Percentiles rank a stretch among this genome's conserved stretches.
Evolutionary conservation across 2,329 filamentous ascomycete genomes (phyloP).

Genomic region (Cercospora sojina): DNA sequence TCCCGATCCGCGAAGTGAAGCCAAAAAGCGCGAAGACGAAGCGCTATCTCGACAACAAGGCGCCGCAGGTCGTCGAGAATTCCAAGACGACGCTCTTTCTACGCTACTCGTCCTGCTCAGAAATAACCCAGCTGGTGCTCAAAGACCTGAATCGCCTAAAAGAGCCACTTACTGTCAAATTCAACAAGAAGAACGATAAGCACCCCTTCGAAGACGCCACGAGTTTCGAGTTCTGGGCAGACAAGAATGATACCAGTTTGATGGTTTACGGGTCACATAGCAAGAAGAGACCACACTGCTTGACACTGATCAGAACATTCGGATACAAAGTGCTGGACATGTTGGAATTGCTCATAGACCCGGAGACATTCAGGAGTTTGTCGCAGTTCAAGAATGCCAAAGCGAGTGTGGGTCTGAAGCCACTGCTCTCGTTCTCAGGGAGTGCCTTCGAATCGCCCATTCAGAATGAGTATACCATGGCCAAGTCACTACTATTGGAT

Average conservation of each 20-base stretch:
- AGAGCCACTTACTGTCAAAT: slow-evolving; percentile 80
- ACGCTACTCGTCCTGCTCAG: slow-evolving; percentile 79
- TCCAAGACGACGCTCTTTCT: slow-evolving; percentile 88
- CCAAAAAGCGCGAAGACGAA: slow-evolving; percentile 84
- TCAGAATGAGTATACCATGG: slow-evolving; percentile 74
- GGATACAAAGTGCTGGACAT: slow-evolving; percentile 88
- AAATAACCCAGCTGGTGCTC: slow-evolving; percentile 77
- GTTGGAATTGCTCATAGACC: slow-evolving; percentile 83
- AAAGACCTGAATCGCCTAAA: slow-evolving; percentile 83
- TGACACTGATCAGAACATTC: slow-evolving; percentile 82
- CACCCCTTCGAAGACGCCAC: slow-evolving; percentile 90
- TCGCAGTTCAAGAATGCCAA: slow-evolving; percentile 68
- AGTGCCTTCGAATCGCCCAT: slow-evolving; percentile 82
- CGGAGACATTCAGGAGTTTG: slow-evolving; percentile 67
- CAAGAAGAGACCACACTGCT: slow-evolving; percentile 92
- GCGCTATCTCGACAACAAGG: slow-evolving; percentile 88
- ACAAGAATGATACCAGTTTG: slow-evolving; percentile 91
- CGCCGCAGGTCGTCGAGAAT: slow-evolving; percentile 85
- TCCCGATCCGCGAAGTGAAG: slow-evolving; percentile 59
- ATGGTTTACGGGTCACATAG: slow-evolving; percentile 80
- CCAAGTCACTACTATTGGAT: slow-evolving; percentile 84
- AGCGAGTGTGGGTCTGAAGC: slow-evolving; percentile 74
- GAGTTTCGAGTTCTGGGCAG: slow-evolving; percentile 89
- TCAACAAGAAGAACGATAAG: slow-evolving; percentile 95
- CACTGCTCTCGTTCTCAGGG: slow-evolving; percentile 87